Conservation (phyloP, 495 filamentous ascomycete species). For the Aspergillus ellipticus region DNA sequence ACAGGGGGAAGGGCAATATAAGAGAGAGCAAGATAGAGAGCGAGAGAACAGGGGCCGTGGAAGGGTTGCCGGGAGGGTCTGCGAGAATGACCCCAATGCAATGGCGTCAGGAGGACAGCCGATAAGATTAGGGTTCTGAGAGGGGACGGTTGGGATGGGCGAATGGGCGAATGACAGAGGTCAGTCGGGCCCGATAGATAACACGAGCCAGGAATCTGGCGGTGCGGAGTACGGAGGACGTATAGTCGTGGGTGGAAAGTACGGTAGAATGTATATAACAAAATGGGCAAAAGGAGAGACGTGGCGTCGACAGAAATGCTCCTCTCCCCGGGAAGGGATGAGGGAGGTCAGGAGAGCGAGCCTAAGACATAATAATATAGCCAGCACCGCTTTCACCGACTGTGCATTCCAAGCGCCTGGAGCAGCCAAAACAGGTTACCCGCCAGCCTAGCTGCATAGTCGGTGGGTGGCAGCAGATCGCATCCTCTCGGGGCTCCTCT, state of each 20-base stretch:
- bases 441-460: neutral
- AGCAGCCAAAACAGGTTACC: neutral
- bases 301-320: neutral
- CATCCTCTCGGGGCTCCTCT: neutral
- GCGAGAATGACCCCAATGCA: neutral
- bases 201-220: neutral
- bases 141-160: neutral
- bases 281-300: neutral
- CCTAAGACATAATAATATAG: neutral
- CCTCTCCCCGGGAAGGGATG: neutral
- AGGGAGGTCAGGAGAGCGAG: neutral
- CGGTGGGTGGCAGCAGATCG: neutral
- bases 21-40: too few relatives aligned
- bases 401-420: neutral
- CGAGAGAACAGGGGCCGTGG: neutral
- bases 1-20: too few relatives aligned
- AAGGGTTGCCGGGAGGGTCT: neutral
- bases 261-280: too few relatives aligned
- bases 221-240: too few relatives aligned
- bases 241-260: too few relatives aligned
- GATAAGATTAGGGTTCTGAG: conserved; percentile 21
- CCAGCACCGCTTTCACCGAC: neutral
- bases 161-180: neutral
- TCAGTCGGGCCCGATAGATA: neutral
- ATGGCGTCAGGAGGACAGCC: neutral